Conservation (phyloP, 225 moss, liverwort and hornwort species). For the Anthoceros angustus region DNA sequence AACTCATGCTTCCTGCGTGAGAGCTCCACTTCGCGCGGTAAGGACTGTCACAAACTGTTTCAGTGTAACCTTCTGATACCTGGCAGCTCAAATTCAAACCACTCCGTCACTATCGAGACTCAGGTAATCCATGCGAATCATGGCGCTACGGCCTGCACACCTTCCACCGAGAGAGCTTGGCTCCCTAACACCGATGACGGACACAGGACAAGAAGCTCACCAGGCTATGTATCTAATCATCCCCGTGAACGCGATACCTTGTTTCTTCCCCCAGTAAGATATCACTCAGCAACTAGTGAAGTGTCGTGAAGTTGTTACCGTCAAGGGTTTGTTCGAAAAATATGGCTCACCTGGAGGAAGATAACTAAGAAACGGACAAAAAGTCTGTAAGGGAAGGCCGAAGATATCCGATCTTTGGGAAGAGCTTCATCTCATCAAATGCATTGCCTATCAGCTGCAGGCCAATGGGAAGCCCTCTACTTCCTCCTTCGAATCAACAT, state of each 20-base stretch:
- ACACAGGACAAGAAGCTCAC: background rate
- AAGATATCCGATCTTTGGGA: background rate
- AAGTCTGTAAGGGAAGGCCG: no score
- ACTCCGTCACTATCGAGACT: no score
- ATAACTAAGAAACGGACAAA: conserved; percentile 27
- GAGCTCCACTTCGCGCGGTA: no score
- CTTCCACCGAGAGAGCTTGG: no score
- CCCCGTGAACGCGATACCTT: conserved; percentile 61
- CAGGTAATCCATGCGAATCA: no score
- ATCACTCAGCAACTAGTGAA: conserved; percentile 6
- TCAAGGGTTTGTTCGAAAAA: conserved; percentile 68
- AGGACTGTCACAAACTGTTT: no score
- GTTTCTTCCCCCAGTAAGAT: no score
- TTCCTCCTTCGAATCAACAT: conserved; percentile 73
- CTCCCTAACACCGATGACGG: background rate
- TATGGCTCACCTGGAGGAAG: conserved; percentile 48
- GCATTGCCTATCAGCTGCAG: conserved; percentile 90
- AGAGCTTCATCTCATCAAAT: conserved; percentile 44
- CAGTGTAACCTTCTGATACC: no score
- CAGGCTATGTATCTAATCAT: conserved; percentile 15
- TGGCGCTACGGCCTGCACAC: no score
- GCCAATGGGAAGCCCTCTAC: conserved; percentile 63
- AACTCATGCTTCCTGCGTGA: no score
- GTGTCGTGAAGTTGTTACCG: conserved; percentile 12
- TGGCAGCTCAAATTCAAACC: no score